These are phyloP conservation scores for Yarrowia sp. DNA, from an alignment of 805 yeast genomes.

Conservation along the genomic window DNA sequence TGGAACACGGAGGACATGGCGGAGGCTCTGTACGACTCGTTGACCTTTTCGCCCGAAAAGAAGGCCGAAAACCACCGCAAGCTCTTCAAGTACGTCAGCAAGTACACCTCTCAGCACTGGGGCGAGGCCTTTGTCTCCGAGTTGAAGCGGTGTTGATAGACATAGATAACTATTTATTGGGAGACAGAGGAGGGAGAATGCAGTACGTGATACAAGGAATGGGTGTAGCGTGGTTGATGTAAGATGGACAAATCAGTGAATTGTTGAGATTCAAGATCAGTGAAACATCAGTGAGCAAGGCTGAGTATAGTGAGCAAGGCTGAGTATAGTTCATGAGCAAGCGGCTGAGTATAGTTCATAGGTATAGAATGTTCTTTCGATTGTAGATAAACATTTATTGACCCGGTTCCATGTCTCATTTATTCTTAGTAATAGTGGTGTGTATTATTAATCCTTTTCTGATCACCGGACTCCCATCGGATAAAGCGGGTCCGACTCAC, in stretches of 20 bases:
- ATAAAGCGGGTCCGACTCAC: background rate
- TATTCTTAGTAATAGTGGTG: too few species aligned
- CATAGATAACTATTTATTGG: conserved; percentile 25
- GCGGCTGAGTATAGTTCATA: too few species aligned
- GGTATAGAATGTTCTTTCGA: too few species aligned
- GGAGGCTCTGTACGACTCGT: conserved; percentile 77
- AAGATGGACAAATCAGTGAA: too few species aligned
- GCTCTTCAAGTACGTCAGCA: conserved; percentile 80
- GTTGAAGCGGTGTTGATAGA: conserved; percentile 38
- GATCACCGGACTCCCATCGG: background rate
- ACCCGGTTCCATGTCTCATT: too few species aligned
- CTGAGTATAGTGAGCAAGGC: too few species aligned
- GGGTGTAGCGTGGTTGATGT: too few species aligned
- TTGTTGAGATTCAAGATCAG: too few species aligned
- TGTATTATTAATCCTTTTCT: background rate
- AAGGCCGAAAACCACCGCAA: conserved; percentile 72
- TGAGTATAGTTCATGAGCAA: too few species aligned
- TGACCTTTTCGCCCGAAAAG: conserved; percentile 82
- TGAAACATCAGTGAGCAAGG: too few species aligned
- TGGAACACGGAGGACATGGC: conserved; percentile 95
- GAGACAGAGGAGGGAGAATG: conserved; percentile 27
- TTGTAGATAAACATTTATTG: too few species aligned
- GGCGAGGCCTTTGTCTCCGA: conserved; percentile 94
- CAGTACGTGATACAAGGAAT: background rate
- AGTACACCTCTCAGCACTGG: conserved; percentile 96